These are phyloP conservation scores for Leishmania major DNA, from an alignment of 208 protist genomes.

Conservation along the genomic window DNA sequence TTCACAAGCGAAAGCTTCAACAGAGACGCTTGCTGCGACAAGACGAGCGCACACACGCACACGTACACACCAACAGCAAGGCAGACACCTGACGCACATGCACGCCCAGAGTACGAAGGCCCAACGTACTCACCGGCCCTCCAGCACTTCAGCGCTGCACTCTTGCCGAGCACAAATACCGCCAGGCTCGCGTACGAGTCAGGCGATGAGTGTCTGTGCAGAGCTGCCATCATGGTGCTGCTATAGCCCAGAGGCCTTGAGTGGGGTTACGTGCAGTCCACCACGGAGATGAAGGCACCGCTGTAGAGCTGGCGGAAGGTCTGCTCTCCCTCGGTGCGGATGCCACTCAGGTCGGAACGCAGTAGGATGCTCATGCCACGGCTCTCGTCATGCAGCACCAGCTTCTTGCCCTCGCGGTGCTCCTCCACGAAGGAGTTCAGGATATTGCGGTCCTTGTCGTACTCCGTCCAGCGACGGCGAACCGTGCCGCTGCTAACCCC, in stretches of 20 bases:
- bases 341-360: constrained; percentile 50
- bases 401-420: constrained; percentile 31
- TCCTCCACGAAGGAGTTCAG: constrained; percentile 50
- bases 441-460: constrained; percentile 34
- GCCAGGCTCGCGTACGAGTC: neutral
- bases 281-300: constrained; percentile 58
- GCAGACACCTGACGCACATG: neutral
- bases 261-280: constrained; percentile 64
- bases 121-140: neutral
- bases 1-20: neutral
- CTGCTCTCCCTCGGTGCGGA: constrained; percentile 46
- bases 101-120: neutral
- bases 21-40: neutral
- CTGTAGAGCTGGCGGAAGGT: constrained; percentile 72
- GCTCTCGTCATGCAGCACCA: constrained; percentile 48
- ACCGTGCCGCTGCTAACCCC: neutral
- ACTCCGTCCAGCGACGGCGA: constrained; percentile 53
- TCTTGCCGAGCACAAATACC: neutral
- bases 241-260: neutral
- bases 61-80: neutral
- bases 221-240: neutral
- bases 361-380: constrained; percentile 64
- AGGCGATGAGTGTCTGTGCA: neutral
- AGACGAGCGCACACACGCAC: neutral
- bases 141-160: neutral